Evolutionary conservation across 1,284 basidiomycete species (phyloP), one percentile per base, ranked within the genome.

Genomic region (Tremellales sp.): DNA sequence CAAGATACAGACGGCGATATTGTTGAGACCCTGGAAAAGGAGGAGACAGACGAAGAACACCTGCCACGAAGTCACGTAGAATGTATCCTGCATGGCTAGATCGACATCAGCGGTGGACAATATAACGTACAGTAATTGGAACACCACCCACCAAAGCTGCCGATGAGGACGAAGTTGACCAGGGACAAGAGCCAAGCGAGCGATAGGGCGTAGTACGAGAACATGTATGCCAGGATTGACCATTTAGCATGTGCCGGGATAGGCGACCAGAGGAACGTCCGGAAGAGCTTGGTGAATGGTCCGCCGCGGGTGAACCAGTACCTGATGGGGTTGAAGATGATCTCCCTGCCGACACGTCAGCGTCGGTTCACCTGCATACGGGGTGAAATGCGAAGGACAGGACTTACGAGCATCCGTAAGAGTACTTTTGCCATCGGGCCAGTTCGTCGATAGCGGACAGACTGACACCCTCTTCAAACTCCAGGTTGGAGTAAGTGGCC

Each of bases 391-490:
- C 15, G 29, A 36, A 36, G 33, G 33, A 17, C 33, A 59, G 57
- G 43, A 33, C 58, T 40, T 26, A 64, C 53, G 65, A 86, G 49
- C 72, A 58, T 8, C 87, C 87, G 65, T 85, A 90, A 0, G 85
- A 79, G 62, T 90, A 91, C 65, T 91, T 91, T 58, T 89, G 85
- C 88, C 88, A 91, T 3, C 88, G 73, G 57, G 88, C 89, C 45
- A 75, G 45, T 57, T 75, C 73, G 53, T 75, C 73, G 43, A 70
- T 70, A 45, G 58, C 60, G 4, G 76, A 75, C 11, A 92, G 76
- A 0, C 84, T 86, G 17, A 92, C 89, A 57, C 89, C 89, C 63
- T 92, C 89, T 71, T 87, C 84, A 76, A 90, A 92, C 0, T 80
- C 84, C 33, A 85, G 81, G 40, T 86, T 80, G 0, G 81, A 83